These are phyloP conservation scores for Debaryomyces fabryi DNA, from an alignment of 1,139 yeast genomes.

Conservation along the genomic window DNA sequence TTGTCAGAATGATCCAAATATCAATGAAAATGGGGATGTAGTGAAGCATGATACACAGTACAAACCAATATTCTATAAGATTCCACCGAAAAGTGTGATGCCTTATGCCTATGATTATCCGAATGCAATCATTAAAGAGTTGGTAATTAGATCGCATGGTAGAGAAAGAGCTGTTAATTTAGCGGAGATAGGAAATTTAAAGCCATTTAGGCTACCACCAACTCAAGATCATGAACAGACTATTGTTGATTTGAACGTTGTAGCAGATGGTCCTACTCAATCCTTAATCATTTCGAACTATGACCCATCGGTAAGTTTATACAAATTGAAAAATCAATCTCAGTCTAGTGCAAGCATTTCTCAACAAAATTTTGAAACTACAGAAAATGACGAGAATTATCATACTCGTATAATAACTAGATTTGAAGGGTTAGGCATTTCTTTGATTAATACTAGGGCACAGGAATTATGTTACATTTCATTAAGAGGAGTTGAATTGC, in stretches of 20 bases:
- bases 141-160: conserved; percentile 71
- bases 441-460: conserved; percentile 68
- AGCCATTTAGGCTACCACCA: conserved; percentile 78
- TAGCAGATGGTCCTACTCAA: conserved; percentile 96
- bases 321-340: conserved; percentile 49
- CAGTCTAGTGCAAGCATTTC: conserved; percentile 32
- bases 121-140: conserved; percentile 81
- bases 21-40: conserved; percentile 71
- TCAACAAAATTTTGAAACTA: conserved; percentile 60
- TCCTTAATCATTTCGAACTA: conserved; percentile 82
- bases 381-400: conserved; percentile 70
- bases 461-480: conserved; percentile 86
- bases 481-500: conserved; percentile 75
- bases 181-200: conserved; percentile 89
- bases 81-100: conserved; percentile 93
- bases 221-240: conserved; percentile 44
- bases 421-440: conserved; percentile 88
- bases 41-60: conserved; percentile 52
- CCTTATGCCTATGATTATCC: conserved; percentile 99
- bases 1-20: conserved; percentile 82
- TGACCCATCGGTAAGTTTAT: conserved; percentile 75
- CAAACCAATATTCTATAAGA: conserved; percentile 72
- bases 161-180: conserved; percentile 78
- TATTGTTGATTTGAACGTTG: conserved; percentile 83
- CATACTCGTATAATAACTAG: conserved; percentile 61